Base-by-base conservation (phyloP, 495 filamentous ascomycete species). In the Daldinia vernicosa region DNA sequence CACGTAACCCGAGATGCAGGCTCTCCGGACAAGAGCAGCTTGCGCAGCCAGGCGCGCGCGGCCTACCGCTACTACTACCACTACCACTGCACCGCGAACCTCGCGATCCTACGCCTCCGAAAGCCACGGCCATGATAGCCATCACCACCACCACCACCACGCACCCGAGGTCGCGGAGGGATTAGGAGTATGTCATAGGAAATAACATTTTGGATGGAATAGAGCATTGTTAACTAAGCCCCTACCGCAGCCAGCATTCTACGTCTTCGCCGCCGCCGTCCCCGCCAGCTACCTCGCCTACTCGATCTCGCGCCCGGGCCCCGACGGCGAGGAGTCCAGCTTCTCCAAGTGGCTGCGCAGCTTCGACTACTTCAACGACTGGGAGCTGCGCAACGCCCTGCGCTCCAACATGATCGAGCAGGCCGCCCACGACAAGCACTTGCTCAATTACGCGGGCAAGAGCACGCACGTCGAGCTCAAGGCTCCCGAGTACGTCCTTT, bases 401-500 rank as follows among this genome's bases (percentile, higher is more conserved):
- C 80, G 78, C 75, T 77, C 81, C 12, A 75, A 78, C 17, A 60
- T 78, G 0, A 52, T 83, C 54, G 75, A 84, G 70, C 81, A 85
- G 75, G 83, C 83, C n/a, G 82, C 82, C 55, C 78, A 78, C 68
- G 83, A 85, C 75, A 82, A 76, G 75, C 81, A 83, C 66, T 77
- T 85, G 26, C 72, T 84, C 58, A 58, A 70, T 26, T 53, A 76
- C 56, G 68, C 71, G 47, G 66, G 71, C 60, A 76, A 71, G 69
- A 80, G 70, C 74, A 66, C 35, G 9, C 74, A 78, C 68, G 57
- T 79, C 60, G 83, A 85, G 62, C 75, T 84, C 60, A 79, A 69
- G 64, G 83, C 73, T 50, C 83, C 83, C 26, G 83, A 85, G 83
- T 85, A 83, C 33, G 83, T 33, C 9, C 9, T 11, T 33, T 12